These are phyloP conservation scores for Elsinoe fawcettii DNA, from an alignment of 2,329 filamentous ascomycete species.

Conservation along the genomic window DNA sequence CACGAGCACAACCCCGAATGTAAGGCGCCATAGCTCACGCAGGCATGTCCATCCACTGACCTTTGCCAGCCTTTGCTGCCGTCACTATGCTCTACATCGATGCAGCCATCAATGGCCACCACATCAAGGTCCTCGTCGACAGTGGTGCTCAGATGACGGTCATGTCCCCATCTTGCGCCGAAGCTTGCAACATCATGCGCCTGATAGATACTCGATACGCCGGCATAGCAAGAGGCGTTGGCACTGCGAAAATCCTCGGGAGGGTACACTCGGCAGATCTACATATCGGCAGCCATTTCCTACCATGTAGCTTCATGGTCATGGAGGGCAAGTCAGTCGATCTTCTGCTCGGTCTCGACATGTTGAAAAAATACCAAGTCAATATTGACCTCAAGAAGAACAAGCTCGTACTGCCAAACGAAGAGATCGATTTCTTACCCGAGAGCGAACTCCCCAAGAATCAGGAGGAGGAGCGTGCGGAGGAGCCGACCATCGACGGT, in stretches of 20 bases:
- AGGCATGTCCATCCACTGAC: too few species aligned
- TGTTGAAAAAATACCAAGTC: conserved; percentile 93
- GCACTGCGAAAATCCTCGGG: conserved; percentile 87
- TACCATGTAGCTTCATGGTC: conserved; percentile 94
- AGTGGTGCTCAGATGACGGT: conserved; percentile 97
- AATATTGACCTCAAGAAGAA: conserved; percentile 81
- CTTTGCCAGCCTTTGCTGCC: conserved; percentile 75
- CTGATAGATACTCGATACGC: conserved; percentile 88
- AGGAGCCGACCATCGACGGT: conserved; percentile 77
- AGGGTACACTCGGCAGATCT: conserved; percentile 94
- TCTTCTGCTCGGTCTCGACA: conserved; percentile 84
- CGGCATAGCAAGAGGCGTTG: conserved; percentile 86
- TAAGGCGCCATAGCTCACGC: too few species aligned
- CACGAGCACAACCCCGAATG: conserved; percentile 97
- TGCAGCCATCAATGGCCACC: conserved; percentile 86
- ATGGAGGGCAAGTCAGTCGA: conserved; percentile 99
- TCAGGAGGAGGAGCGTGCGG: conserved; percentile 59
- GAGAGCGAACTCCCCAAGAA: conserved; percentile 92
- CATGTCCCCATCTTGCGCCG: conserved; percentile 91
- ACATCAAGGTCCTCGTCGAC: conserved; percentile 92
- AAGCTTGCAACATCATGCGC: conserved; percentile 90
- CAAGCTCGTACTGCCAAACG: conserved; percentile 77
- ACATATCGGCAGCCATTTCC: conserved; percentile 76
- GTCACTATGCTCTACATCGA: conserved; percentile 96
- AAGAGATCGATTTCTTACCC: conserved; percentile 81